phyloP scores from a whole-genome alignment of 305 asterid species.

The Andrographis paniculata region DNA sequence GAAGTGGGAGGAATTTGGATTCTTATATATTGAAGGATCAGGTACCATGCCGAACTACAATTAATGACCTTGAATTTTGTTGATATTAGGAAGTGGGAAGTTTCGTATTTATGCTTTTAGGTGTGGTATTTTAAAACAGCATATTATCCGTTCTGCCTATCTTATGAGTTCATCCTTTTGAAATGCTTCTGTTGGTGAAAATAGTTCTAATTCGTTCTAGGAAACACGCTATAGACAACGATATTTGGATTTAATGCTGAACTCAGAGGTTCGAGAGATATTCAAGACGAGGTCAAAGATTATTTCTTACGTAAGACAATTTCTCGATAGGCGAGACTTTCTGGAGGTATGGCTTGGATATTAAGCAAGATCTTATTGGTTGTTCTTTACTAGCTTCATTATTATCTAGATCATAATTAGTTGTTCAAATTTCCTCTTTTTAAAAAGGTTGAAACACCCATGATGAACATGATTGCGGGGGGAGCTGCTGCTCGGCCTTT shows the following conservation, averaged over 20 bases:
- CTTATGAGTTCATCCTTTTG: too few relatives aligned
- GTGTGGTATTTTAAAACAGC: too few relatives aligned
- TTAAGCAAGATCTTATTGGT: too few relatives aligned
- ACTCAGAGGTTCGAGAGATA: slow-evolving; percentile 72
- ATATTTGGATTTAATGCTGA: slow-evolving; percentile 83
- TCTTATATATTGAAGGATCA: slow-evolving; percentile 76
- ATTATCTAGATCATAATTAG: background rate
- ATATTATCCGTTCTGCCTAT: too few relatives aligned
- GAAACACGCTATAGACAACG: slow-evolving; percentile 96
- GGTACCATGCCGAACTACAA: slow-evolving; percentile 26
- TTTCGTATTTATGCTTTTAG: too few relatives aligned
- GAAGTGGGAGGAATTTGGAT: slow-evolving; percentile 61
- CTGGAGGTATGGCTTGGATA: slow-evolving; percentile 47
- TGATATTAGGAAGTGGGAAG: too few relatives aligned
- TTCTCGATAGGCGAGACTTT: slow-evolving; percentile 61
- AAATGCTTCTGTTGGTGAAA: too few relatives aligned
- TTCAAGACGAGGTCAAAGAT: slow-evolving; percentile 69
- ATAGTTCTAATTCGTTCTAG: too few relatives aligned
- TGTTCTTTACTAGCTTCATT: background rate
- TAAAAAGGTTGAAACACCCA: slow-evolving; percentile 81
- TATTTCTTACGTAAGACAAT: slow-evolving; percentile 54
- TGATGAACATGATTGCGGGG: slow-evolving; percentile 91
- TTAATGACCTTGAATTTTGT: too few relatives aligned
- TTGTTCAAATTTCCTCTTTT: slow-evolving; percentile 3
- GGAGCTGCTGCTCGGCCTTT: slow-evolving; percentile 82